Evolutionary conservation across 345 rosid species (phyloP).

Genomic region (Dovyalis caffra): DNA sequence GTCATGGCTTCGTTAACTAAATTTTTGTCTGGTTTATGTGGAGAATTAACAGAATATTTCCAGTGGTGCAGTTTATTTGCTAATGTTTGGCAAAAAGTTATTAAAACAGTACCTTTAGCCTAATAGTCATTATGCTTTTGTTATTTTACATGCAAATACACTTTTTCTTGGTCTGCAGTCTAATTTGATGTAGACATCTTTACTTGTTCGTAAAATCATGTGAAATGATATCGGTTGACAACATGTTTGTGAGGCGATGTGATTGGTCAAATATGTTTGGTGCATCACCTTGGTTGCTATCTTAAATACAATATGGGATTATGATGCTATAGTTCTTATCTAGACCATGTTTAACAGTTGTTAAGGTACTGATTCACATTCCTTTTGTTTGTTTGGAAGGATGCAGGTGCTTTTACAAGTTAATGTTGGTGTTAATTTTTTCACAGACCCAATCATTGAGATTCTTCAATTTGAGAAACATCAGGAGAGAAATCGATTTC

Average conservation of each 20-base stretch:
- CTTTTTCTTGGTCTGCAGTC: neutral
- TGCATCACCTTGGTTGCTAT: neutral
- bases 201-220: neutral
- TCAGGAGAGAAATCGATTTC: slow-evolving; percentile 36
- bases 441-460: slow-evolving; percentile 84
- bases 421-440: slow-evolving; percentile 68
- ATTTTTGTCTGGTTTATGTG: neutral
- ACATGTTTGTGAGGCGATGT: neutral
- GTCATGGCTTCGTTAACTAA: neutral
- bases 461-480: slow-evolving; percentile 94
- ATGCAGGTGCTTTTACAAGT: slow-evolving; percentile 94
- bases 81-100: neutral
- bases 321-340: neutral
- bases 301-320: neutral
- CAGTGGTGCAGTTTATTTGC: neutral
- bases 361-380: slow-evolving; percentile 42
- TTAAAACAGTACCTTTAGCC: neutral
- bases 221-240: neutral
- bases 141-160: neutral
- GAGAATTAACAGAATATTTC: neutral
- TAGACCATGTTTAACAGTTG: neutral
- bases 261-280: neutral
- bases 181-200: neutral
- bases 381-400: slow-evolving; percentile 78
- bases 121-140: neutral